A percentile compares a stretch with the other conserved stretches of the same genome.
phyloP scores from a whole-genome alignment of 352 stramenopile species.

The Phytophthora multivora region DNA sequence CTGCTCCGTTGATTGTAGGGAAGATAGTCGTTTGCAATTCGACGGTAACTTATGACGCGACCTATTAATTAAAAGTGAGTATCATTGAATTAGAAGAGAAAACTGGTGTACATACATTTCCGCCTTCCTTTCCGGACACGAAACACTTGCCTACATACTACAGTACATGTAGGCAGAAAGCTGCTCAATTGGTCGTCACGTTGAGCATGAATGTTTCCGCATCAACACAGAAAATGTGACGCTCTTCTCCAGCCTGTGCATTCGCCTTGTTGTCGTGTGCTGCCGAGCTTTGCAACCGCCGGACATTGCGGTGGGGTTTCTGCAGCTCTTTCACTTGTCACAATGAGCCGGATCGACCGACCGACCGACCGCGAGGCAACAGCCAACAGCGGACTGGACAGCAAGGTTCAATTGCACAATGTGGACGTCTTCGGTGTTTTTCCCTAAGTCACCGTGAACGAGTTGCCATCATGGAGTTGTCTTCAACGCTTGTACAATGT shows the following conservation, averaged over 20 bases:
- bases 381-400: not conserved
- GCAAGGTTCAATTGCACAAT: not conserved
- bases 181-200: not conserved
- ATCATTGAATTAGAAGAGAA: no score
- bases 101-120: not conserved
- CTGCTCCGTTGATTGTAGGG: no score
- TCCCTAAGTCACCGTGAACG: conserved; percentile 6
- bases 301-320: conserved; percentile 7
- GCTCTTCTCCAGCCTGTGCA: not conserved
- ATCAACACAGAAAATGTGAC: conserved; percentile 11
- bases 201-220: not conserved
- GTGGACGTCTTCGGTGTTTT: not conserved
- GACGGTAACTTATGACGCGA: no score
- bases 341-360: not conserved
- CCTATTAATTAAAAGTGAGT: no score
- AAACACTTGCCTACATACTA: conserved; percentile 13
- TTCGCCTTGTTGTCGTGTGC: conserved; percentile 3
- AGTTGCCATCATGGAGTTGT: conserved; percentile 23
- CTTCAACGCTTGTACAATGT: conserved; percentile 22
- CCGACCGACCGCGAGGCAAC: no score
- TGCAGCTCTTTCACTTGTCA: not conserved
- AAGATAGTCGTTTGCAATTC: no score
- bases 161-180: not conserved
- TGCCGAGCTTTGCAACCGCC: conserved; percentile 12
- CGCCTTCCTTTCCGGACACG: conserved; percentile 4